Percentiles rank a stretch among this genome's conserved stretches.
phyloP scores from a whole-genome alignment of 1,284 basidiomycete genomes.

The Malassezia arunalokei region DNA sequence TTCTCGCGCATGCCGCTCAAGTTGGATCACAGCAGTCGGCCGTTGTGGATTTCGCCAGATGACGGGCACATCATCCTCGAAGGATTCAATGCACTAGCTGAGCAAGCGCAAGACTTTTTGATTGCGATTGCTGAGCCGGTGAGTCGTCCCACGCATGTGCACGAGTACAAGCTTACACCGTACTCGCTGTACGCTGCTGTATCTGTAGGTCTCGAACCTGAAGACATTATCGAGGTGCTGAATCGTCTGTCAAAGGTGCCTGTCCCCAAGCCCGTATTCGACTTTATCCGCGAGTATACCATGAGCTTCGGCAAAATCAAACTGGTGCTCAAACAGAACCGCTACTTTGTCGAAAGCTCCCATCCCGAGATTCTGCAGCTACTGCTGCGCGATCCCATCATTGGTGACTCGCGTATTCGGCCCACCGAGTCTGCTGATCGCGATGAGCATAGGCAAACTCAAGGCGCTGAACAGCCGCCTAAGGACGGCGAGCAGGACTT shows the following conservation, averaged over 20 bases:
- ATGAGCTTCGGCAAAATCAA: slow-evolving; percentile 46
- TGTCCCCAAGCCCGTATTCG: slow-evolving; percentile 34
- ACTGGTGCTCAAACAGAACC: slow-evolving; percentile 45
- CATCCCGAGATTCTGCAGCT: slow-evolving; percentile 41
- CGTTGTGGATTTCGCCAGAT: slow-evolving; percentile 44
- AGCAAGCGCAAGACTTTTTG: slow-evolving; percentile 95
- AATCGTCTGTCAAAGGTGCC: slow-evolving; percentile 46
- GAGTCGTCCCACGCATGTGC: slow-evolving; percentile 91
- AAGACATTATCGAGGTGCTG: slow-evolving; percentile 88
- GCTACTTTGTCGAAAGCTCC: slow-evolving; percentile 44
- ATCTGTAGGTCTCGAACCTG: slow-evolving; percentile 90
- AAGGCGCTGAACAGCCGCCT: background rate
- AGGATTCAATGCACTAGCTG: slow-evolving; percentile 62
- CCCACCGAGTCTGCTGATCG: slow-evolving; percentile 21
- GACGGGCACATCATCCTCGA: slow-evolving; percentile 44
- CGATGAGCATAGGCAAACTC: background rate
- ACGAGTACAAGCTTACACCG: slow-evolving; percentile 97
- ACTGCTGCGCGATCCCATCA: slow-evolving; percentile 38
- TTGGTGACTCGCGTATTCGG: slow-evolving; percentile 31
- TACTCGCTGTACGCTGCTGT: slow-evolving; percentile 97
- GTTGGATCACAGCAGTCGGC: slow-evolving; percentile 36
- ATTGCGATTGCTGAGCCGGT: slow-evolving; percentile 97
- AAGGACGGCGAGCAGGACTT: slow-evolving; percentile 36
- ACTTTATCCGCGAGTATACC: slow-evolving; percentile 42
- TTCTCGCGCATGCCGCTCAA: slow-evolving; percentile 42